Base-by-base conservation (phyloP, 805 yeast species). In the Barnettozyma californica region DNA sequence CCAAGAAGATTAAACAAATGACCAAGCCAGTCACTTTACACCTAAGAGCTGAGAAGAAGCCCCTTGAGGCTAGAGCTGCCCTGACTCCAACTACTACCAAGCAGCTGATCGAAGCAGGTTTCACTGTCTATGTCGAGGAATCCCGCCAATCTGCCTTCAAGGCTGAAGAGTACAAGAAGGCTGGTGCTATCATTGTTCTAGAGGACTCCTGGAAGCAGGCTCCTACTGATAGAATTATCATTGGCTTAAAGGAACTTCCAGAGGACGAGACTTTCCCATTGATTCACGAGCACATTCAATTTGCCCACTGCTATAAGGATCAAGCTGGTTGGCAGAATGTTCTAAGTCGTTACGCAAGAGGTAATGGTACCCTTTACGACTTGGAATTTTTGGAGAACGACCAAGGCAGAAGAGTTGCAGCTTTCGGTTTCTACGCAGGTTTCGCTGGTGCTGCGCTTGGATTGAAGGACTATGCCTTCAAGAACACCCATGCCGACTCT, bases 391-490 rank as follows among this genome's bases (percentile, higher is more conserved):
- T 94, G 66, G 95, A 87, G 68, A 89, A 94, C 66, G 97, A 86
- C 59, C 83, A 80, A 63, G 98, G 98, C 33, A 87, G 99, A 76
- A 87, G 99, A 71, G 99, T 94, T 26, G 99, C 99, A 41, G 99
- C 99, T 9, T 94, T 94, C 66, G 99, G 99, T n/a, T 94, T 80
- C 75, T 92, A 92, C 68, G 99, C 99, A 41, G 99, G 99, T n/a
- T 94, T 94, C 67, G 99, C 98, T 7, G 99, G 99, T 62, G 99
- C 99, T 33, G 99, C 99, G 31, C 71, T 94, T 48, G 99, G 99
- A 61, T 75, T 92, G 45, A 80, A 80, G 67, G 96, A 90, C 68
- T 94, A 98, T 97, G 86, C 95, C 44, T 84, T 86, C 72, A 92
- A 92, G 69, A 92, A 87, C 68, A 69, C 81, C 35, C 84, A 87